Evolutionary conservation across 2,329 filamentous ascomycete genomes (phyloP), one percentile per base, ranked within the genome.

Genomic region (Tolypocladium ovalisporum): DNA sequence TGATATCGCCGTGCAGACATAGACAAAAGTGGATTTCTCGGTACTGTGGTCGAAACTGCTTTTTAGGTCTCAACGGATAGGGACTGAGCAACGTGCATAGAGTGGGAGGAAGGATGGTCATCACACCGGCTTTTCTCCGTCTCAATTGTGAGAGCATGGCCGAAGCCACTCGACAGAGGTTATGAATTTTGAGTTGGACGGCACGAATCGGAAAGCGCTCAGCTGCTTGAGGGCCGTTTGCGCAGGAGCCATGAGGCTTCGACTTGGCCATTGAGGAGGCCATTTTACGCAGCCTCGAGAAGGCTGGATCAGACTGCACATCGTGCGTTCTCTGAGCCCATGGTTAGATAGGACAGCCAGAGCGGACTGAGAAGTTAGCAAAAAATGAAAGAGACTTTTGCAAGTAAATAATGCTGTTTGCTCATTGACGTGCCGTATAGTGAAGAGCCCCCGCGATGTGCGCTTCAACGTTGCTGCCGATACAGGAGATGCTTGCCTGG

Each of bases 1-100:
- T 75, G 72, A 68, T 70, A 71, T 75, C 72, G 72, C 71, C 72
- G 71, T 73, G 68, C 70, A 71, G 63, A 71, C 75, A 80, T 84
- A 84, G 81, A 84, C 78, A 83, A 83, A 84, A 83, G 79, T 79
- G 79, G 80, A 81, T 82, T 82, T 81, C 79, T 83, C 80, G 75
- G 78, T 79, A 80, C 73, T 81, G 76, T 78, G 73, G 77, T 76
- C 70, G 60, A 62, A 60, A 65, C 66, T 66, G 71, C 72, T 72
- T 66, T n/a, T 64, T 64, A 65, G 65, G 65, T 66, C 65, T 62
- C 60, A 58, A 64, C 63, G 63, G 65, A 69, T 63, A 66, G 67
- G 65, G 65, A 65, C 62, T 57, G 69, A 67, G 67, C 66, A 62
- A 68, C 66, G 65, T 66, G 66, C 64, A 66, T 67, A 65, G 64